Evolutionary conservation across 1,139 yeast species (phyloP).

Genomic region (Geotrichum fermentans): DNA sequence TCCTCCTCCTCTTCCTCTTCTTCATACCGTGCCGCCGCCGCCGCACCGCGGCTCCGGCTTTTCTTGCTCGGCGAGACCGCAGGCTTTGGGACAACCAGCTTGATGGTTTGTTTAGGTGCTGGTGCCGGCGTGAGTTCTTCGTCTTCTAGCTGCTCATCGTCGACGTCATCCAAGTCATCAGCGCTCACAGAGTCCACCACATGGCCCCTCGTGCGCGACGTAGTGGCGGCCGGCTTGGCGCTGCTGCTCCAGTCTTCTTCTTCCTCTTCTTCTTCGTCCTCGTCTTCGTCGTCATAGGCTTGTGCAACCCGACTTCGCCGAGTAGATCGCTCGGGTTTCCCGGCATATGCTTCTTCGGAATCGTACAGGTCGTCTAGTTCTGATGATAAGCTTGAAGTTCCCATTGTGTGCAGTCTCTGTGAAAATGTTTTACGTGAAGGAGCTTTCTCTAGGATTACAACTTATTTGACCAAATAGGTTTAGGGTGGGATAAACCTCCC

Average conservation of each 20-base stretch:
- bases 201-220: constrained; percentile 1
- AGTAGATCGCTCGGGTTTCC: constrained; percentile 6
- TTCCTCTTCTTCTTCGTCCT: constrained; percentile 9
- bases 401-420: too few relatives aligned
- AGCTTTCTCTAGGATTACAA: neutral
- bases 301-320: constrained; percentile 3
- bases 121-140: constrained; percentile 19
- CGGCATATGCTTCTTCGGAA: constrained; percentile 5
- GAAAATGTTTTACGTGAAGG: neutral
- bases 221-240: neutral
- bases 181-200: constrained; percentile 15
- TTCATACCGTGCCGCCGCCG: constrained; percentile 23
- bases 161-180: constrained; percentile 21
- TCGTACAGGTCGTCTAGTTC: constrained; percentile 26
- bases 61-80: constrained; percentile 14
- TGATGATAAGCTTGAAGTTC: constrained; percentile 25
- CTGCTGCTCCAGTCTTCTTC: constrained; percentile 22
- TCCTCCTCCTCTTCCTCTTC: constrained; percentile 25
- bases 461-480: too few relatives aligned
- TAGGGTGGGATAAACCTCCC: too few relatives aligned
- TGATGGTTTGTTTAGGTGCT: constrained; percentile 12
- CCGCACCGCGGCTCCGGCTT: constrained; percentile 21
- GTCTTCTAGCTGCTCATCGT: constrained; percentile 19
- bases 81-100: constrained; percentile 14
- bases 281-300: constrained; percentile 14